Evolutionary conservation across 2,329 filamentous ascomycete genomes (phyloP).

Genomic region (Aspergillus chevalieri): DNA sequence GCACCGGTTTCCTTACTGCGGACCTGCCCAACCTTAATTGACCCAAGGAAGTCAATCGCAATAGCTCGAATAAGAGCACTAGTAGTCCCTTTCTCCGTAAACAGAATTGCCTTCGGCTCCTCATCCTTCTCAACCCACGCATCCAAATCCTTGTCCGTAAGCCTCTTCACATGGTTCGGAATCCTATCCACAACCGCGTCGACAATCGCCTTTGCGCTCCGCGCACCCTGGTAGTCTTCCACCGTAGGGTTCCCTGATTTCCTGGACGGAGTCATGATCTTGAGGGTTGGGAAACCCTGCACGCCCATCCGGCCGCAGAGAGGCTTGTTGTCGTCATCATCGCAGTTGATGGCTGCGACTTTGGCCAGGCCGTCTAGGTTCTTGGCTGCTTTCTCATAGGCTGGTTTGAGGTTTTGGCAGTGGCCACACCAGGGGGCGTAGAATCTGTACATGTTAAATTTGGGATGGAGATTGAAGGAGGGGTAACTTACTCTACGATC

Average conservation of each 20-base stretch:
- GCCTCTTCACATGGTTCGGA: constrained; percentile 78
- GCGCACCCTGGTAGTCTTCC: constrained; percentile 82
- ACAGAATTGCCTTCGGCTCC: constrained; percentile 79
- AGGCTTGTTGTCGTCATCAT: constrained; percentile 85
- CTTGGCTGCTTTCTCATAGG: constrained; percentile 88
- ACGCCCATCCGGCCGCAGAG: constrained; percentile 82
- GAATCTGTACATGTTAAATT: constrained; percentile 54
- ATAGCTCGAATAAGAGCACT: constrained; percentile 76
- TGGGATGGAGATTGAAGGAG: constrained; percentile 8
- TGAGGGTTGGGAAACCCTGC: constrained; percentile 90
- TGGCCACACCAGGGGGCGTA: constrained; percentile 98
- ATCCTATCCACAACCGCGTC: constrained; percentile 82
- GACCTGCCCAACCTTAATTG: constrained; percentile 73
- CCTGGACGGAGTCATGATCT: constrained; percentile 81
- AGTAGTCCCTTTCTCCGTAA: constrained; percentile 86
- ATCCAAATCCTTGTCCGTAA: constrained; percentile 73
- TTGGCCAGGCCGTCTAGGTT: constrained; percentile 87
- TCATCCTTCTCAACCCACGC: constrained; percentile 64
- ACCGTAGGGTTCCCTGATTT: constrained; percentile 73
- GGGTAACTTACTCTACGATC: constrained; percentile 47
- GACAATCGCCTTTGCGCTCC: constrained; percentile 79
- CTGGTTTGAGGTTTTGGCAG: constrained; percentile 90
- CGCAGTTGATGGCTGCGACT: constrained; percentile 90
- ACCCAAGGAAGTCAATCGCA: constrained; percentile 83
- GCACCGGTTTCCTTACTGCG: constrained; percentile 70